phyloP scores from a whole-genome alignment of 192 early-diverging fungal genomes.

The Backusella sp. region DNA sequence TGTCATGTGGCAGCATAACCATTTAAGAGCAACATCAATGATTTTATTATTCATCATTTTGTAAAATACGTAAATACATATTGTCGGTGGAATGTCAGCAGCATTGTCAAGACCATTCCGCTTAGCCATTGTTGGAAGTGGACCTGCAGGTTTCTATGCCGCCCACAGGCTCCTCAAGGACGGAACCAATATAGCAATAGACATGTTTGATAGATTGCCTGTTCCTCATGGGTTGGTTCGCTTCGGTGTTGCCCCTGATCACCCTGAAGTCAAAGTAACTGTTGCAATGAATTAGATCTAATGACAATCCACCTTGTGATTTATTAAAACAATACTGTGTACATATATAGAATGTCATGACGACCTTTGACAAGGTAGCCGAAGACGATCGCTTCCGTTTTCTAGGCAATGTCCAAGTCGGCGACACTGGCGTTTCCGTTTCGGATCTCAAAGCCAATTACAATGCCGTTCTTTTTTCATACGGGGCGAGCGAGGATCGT shows the following conservation, averaged over 20 bases:
- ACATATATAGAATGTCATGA: conserved; percentile 70
- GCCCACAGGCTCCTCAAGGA: conserved; percentile 75
- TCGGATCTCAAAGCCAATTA: conserved; percentile 59
- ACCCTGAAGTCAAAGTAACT: conserved; percentile 91
- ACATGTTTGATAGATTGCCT: conserved; percentile 85
- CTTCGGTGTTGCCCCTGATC: conserved; percentile 95
- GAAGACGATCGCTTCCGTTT: conserved; percentile 67
- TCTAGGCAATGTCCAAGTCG: conserved; percentile 78
- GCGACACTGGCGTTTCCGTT: conserved; percentile 45
- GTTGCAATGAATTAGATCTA: no score
- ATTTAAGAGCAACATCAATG: no score
- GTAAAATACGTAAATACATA: no score
- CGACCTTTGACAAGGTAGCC: conserved; percentile 82
- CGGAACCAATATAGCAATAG: conserved; percentile 51
- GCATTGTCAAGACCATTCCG: conserved; percentile 32
- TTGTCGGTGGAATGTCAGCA: not conserved
- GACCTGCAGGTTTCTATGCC: conserved; percentile 91
- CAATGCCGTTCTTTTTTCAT: conserved; percentile 79
- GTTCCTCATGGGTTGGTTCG: conserved; percentile 89
- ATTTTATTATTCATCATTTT: no score
- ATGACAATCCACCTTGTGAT: not conserved
- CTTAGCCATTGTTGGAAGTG: conserved; percentile 74
- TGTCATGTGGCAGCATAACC: no score
- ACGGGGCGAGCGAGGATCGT: conserved; percentile 80
- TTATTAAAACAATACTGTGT: not conserved